These are phyloP conservation scores for Bolboschoenus planiculmis DNA, from an alignment of 176 grass and related monocot genomes.

Conservation along the genomic window DNA sequence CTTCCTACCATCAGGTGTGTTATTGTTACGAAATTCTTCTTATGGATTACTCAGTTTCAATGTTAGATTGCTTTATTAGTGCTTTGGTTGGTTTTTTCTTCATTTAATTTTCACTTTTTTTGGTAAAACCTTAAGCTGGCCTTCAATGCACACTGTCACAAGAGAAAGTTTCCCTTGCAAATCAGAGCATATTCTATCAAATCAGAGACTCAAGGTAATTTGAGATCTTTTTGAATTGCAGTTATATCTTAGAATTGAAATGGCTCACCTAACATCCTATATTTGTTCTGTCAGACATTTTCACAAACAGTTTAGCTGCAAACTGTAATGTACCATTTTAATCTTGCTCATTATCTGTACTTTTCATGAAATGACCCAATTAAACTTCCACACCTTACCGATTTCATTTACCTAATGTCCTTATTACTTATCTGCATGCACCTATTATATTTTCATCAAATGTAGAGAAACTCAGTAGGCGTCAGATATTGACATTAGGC, in stretches of 20 bases:
- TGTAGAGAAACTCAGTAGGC: constrained; percentile 33
- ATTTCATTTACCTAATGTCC: background rate
- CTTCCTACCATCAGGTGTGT: constrained; percentile 13
- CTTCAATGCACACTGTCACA: background rate
- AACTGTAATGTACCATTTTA: background rate
- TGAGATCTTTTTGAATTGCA: background rate
- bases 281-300: background rate
- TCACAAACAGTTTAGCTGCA: background rate
- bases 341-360: background rate
- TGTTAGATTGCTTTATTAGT: background rate
- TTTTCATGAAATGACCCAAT: constrained; percentile 1
- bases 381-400: background rate
- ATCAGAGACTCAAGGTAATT: constrained; percentile 14
- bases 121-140: background rate
- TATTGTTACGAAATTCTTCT: background rate
- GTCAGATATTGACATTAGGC: constrained; percentile 50
- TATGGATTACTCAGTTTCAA: background rate
- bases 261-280: background rate
- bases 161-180: constrained; percentile 17
- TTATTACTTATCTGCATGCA: background rate
- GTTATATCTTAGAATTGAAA: background rate
- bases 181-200: constrained; percentile 1
- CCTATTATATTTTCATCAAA: background rate
- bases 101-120: background rate
- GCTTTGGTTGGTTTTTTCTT: background rate